Percentiles rank a stretch among this genome's conserved stretches.
Conservation (phyloP, 2,329 filamentous ascomycete genomes). For the Aspergillus sp. region DNA sequence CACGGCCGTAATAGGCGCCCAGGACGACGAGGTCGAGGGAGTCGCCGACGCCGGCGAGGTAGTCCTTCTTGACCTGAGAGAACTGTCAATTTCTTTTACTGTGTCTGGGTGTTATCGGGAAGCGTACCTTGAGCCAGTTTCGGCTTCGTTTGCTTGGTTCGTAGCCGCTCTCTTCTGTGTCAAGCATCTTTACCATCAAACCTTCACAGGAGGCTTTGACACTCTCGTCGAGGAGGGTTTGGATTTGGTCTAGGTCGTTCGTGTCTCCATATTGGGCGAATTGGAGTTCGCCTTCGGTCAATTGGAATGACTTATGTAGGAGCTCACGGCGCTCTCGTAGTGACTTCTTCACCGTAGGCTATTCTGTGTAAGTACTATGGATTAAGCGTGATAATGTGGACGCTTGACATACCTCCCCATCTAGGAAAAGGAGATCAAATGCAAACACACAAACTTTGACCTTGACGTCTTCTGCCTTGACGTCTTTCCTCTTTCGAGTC, state of each 20-base stretch:
- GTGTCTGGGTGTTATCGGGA: background rate
- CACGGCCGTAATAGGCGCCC: constrained; percentile 89
- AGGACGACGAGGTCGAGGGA: constrained; percentile 95
- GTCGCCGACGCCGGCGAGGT: constrained; percentile 89
- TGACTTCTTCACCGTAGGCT: constrained; percentile 78
- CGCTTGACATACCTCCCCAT: constrained; percentile 64
- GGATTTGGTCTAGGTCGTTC: constrained; percentile 89
- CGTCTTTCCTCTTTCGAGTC: constrained; percentile 97
- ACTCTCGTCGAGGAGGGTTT: constrained; percentile 86
- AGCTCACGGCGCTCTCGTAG: constrained; percentile 80
- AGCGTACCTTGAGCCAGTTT: constrained; percentile 89
- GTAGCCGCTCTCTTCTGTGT: constrained; percentile 88
- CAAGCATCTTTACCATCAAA: constrained; percentile 99
- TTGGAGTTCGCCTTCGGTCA: constrained; percentile 84
- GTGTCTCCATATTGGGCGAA: constrained; percentile 87
- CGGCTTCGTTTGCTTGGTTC: constrained; percentile 94
- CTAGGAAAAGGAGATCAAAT: constrained; percentile 90
- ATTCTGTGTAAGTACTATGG: constrained; percentile 12
- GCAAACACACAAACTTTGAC: constrained; percentile 97
- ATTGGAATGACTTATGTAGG: constrained; percentile 69
- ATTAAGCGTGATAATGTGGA: background rate
- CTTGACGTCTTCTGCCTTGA: constrained; percentile 91
- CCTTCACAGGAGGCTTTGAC: constrained; percentile 96
- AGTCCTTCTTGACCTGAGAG: constrained; percentile 88
- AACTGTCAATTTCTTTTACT: background rate